These are phyloP conservation scores for Naganishia sp. DNA, from an alignment of 1,284 basidiomycete species.

Conservation along the genomic window DNA sequence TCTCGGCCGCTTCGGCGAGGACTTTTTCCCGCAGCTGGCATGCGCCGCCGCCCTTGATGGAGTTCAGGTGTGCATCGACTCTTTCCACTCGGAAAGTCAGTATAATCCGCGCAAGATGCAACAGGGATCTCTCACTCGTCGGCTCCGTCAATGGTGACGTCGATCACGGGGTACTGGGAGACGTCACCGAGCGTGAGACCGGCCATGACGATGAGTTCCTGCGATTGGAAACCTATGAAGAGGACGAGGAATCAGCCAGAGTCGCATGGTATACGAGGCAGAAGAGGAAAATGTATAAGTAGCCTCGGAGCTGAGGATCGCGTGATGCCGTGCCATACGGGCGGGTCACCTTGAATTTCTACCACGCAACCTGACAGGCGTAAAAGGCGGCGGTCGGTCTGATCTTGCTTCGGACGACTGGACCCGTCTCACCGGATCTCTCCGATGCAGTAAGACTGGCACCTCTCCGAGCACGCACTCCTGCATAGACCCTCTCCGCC, in stretches of 20 bases:
- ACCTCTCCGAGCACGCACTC: too few relatives aligned
- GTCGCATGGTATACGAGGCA: background rate
- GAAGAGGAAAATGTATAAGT: too few relatives aligned
- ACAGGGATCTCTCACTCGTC: constrained; percentile 70
- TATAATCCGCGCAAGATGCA: background rate
- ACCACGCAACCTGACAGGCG: too few relatives aligned
- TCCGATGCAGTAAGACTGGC: too few relatives aligned
- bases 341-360: too few relatives aligned
- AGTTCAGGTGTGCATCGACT: constrained; percentile 84
- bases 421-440: too few relatives aligned
- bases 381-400: too few relatives aligned
- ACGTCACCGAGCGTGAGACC: constrained; percentile 85
- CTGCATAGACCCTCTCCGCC: too few relatives aligned
- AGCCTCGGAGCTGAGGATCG: too few relatives aligned
- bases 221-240: constrained; percentile 83
- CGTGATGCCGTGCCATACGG: background rate
- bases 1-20: constrained; percentile 90
- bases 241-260: background rate
- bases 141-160: constrained; percentile 95
- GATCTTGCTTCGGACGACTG: too few relatives aligned
- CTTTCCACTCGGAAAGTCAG: constrained; percentile 54
- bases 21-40: constrained; percentile 98
- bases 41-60: constrained; percentile 96
- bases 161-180: constrained; percentile 83
- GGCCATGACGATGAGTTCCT: constrained; percentile 84